These are phyloP conservation scores for Drechslerella dactyloides DNA, from an alignment of 2,329 filamentous ascomycete species.

Conservation along the genomic window DNA sequence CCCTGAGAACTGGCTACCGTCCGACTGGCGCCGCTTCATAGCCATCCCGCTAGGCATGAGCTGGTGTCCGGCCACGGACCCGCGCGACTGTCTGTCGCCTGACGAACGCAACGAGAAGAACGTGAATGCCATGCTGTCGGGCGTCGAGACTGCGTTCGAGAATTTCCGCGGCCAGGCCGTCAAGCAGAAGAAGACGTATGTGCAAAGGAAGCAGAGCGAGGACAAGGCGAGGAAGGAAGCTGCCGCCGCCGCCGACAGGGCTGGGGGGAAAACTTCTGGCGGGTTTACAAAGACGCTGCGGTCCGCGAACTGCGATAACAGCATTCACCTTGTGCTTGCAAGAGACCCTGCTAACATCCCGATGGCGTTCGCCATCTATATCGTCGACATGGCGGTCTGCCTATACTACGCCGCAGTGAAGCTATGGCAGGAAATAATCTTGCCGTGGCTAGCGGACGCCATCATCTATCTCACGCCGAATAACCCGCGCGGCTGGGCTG, in stretches of 20 bases:
- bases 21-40: constrained; percentile 15
- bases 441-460: not conserved
- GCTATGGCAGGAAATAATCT: no score
- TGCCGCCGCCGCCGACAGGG: no score
- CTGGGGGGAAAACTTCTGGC: no score
- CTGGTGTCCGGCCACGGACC: constrained; percentile 32
- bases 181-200: constrained; percentile 5
- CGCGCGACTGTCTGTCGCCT: constrained; percentile 4
- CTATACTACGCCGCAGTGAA: no score
- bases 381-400: no score
- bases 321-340: not conserved
- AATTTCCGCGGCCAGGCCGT: constrained; percentile 5
- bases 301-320: not conserved
- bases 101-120: not conserved
- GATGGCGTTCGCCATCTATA: no score
- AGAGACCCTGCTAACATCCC: not conserved
- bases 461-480: no score
- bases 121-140: constrained; percentile 1
- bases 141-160: constrained; percentile 4
- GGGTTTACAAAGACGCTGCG: no score
- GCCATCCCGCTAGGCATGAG: constrained; percentile 7
- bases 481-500: not conserved
- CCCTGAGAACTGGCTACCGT: constrained; percentile 14
- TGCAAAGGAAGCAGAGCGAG: not conserved
- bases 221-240: not conserved